Percentiles rank a stretch among this genome's conserved stretches.
Evolutionary conservation across 306 rosid species (phyloP).

Genomic region (Trifolium pratense): DNA sequence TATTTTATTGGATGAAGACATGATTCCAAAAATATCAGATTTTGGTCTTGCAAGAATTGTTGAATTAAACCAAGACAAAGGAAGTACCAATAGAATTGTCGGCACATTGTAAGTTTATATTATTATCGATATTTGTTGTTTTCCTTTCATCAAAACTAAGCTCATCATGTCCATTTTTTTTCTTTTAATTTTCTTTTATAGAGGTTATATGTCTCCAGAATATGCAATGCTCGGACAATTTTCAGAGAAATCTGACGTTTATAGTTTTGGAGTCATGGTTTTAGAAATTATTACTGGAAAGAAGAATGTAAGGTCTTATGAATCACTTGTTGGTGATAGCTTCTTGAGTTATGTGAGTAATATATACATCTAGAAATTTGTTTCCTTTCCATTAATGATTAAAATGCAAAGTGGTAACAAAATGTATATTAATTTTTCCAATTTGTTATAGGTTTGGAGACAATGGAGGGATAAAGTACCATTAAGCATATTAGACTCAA

Average conservation of each 20-base stretch:
- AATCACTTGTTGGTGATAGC: not conserved
- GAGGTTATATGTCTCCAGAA: conserved; percentile 28
- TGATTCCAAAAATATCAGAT: conserved; percentile 34
- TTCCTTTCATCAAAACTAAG: not conserved
- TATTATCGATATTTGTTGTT: not conserved
- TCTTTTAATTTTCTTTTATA: not conserved
- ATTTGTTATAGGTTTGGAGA: conserved; percentile 22
- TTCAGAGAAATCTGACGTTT: conserved; percentile 7
- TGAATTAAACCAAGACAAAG: conserved; percentile 30
- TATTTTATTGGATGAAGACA: conserved; percentile 25
- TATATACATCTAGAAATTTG: not conserved
- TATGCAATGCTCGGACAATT: conserved; percentile 27
- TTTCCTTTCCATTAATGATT: not conserved
- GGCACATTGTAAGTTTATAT: conserved; percentile 27
- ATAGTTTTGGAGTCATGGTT: conserved; percentile 31
- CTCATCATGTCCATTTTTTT: not conserved
- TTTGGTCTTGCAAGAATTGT: conserved; percentile 28
- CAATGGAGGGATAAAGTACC: conserved; percentile 4
- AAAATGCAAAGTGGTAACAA: not conserved
- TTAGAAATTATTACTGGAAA: conserved; percentile 25
- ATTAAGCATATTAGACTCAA: conserved; percentile 1
- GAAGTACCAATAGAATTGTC: conserved; percentile 7
- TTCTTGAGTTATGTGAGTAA: conserved; percentile 14
- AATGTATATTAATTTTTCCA: not conserved
- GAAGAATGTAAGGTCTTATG: conserved; percentile 14